A percentile compares a stretch with the other conserved stretches of the same genome.
phyloP scores from a whole-genome alignment of 164 flowering plant genomes.

The Buxus sempervirens region DNA sequence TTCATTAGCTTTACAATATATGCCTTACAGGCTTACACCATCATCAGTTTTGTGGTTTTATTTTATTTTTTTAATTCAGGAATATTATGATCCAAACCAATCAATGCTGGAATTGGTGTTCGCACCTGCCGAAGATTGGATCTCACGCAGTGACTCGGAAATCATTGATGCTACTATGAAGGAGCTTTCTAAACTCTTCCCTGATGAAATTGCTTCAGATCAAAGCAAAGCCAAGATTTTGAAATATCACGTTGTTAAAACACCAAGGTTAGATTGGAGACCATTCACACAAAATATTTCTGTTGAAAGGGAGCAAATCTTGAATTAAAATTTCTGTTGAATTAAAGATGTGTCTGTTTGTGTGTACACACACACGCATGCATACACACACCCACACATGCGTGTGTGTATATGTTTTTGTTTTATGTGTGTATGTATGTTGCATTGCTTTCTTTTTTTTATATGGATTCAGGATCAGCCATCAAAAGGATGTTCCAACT shows the following conservation, averaged over 20 bases:
- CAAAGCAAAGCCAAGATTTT: constrained; percentile 95
- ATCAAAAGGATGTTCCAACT: too few relatives aligned
- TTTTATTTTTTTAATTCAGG: constrained; percentile 44
- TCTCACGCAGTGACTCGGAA: constrained; percentile 77
- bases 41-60: background rate
- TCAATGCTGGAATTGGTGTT: constrained; percentile 98
- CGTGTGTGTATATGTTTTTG: too few relatives aligned
- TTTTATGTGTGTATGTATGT: too few relatives aligned
- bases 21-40: too few relatives aligned
- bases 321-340: background rate
- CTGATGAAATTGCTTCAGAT: constrained; percentile 91
- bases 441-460: too few relatives aligned
- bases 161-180: constrained; percentile 95
- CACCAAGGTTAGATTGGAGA: constrained; percentile 67
- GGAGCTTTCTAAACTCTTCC: constrained; percentile 91
- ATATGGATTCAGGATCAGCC: too few relatives aligned
- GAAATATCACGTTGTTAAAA: constrained; percentile 91
- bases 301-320: background rate
- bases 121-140: constrained; percentile 99
- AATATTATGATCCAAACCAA: constrained; percentile 80
- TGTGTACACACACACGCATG: too few relatives aligned
- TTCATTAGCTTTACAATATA: too few relatives aligned
- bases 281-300: background rate
- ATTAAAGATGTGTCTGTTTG: too few relatives aligned
- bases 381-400: too few relatives aligned